phyloP scores from a whole-genome alignment of 768 basidiomycete species.

The Phylloporus sp. region DNA sequence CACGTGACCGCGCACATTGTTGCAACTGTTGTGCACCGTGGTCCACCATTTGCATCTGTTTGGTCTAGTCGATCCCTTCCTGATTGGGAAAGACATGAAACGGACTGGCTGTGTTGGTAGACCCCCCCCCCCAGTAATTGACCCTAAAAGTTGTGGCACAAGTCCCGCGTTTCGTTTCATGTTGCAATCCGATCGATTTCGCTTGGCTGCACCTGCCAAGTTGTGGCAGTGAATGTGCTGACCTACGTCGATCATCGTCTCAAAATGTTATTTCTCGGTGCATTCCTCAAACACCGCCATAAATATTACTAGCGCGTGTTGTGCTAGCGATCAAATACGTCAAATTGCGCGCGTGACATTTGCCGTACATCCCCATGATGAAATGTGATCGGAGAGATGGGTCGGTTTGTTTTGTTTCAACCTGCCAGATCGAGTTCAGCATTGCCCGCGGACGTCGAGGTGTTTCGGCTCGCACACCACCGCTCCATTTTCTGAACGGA shows the following conservation, averaged over 20 bases:
- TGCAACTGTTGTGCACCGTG: slow-evolving; percentile 10
- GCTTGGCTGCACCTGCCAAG: neutral
- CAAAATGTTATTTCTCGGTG: neutral
- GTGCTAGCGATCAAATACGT: slow-evolving; percentile 3
- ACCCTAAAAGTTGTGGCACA: neutral
- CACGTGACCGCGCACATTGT: slow-evolving; percentile 29
- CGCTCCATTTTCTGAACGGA: neutral
- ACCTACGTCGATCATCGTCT: slow-evolving; percentile 1
- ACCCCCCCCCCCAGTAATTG: neutral
- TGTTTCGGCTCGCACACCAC: neutral
- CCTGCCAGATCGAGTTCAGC: neutral
- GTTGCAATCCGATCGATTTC: neutral
- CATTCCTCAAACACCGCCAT: slow-evolving; percentile 11
- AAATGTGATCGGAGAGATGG: neutral
- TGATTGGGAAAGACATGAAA: neutral
- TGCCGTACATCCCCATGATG: slow-evolving; percentile 1
- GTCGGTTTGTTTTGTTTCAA: neutral
- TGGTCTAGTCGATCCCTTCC: slow-evolving; percentile 17
- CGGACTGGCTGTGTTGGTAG: neutral
- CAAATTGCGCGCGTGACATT: neutral
- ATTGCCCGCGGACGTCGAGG: neutral
- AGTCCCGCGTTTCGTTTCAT: slow-evolving; percentile 11
- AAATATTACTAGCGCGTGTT: neutral
- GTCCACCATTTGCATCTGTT: slow-evolving; percentile 17
- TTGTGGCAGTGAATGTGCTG: neutral